A percentile compares a stretch with the other conserved stretches of the same genome.
phyloP scores from a whole-genome alignment of 352 stramenopile genomes.

The Globisporangium uncinulatum region DNA sequence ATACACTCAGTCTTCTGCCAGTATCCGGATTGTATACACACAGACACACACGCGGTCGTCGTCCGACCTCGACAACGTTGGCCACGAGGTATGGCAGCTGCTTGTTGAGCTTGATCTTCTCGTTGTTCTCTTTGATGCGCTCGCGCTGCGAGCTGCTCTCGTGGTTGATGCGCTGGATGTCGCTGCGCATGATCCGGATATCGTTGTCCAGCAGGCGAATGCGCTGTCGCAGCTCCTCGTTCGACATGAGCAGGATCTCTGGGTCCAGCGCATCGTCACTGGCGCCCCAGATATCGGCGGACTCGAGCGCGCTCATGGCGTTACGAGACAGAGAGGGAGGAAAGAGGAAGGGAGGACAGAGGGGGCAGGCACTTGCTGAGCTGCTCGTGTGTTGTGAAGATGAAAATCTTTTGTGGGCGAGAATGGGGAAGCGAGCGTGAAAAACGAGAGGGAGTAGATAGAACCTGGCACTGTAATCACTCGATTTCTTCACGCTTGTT shows the following conservation, averaged over 20 bases:
- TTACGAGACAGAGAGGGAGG: not conserved
- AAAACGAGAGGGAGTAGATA: not conserved
- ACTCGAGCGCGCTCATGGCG: constrained; percentile 57
- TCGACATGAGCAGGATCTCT: constrained; percentile 93
- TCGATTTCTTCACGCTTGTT: not conserved
- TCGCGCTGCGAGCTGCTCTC: constrained; percentile 92
- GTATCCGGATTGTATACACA: not conserved
- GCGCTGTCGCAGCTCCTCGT: constrained; percentile 93
- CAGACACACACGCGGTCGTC: not conserved
- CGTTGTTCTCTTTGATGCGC: constrained; percentile 98
- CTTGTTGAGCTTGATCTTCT: constrained; percentile 99
- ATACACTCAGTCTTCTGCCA: constrained; percentile 4
- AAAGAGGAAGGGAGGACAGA: not conserved
- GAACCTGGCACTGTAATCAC: not conserved
- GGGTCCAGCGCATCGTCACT: constrained; percentile 64
- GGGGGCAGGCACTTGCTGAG: not conserved
- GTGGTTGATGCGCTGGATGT: constrained; percentile 96
- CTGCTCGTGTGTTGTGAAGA: not conserved
- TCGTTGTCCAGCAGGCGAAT: constrained; percentile 96
- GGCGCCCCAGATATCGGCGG: constrained; percentile 51
- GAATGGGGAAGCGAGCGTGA: not conserved
- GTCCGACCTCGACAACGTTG: constrained; percentile 94
- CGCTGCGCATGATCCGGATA: constrained; percentile 96
- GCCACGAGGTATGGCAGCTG: constrained; percentile 98
- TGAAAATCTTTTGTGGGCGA: not conserved